These are phyloP conservation scores for Hypoxylon rubiginosum DNA, from an alignment of 2,329 filamentous ascomycete species.

Conservation along the genomic window DNA sequence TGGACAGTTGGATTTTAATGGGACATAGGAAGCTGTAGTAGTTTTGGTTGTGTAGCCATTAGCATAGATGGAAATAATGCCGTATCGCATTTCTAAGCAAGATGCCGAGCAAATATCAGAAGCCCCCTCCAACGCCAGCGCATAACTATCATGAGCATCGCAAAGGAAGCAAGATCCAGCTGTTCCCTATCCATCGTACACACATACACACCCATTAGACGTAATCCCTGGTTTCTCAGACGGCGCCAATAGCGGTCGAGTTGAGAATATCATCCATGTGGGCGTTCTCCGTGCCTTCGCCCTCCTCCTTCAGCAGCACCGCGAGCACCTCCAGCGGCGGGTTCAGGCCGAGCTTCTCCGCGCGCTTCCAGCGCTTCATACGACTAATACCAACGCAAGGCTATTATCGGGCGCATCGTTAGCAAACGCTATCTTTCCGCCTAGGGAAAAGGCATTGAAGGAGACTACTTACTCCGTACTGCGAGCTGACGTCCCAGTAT, in stretches of 20 bases:
- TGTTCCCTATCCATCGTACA: conserved; percentile 27
- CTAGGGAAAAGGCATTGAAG: not conserved
- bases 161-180: conserved; percentile 11
- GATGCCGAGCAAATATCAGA: conserved; percentile 22
- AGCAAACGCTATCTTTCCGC: conserved; percentile 5
- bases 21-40: conserved; percentile 14
- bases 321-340: conserved; percentile 93
- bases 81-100: conserved; percentile 10
- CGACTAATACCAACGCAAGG: conserved; percentile 89
- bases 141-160: conserved; percentile 30
- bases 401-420: conserved; percentile 59
- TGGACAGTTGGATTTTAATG: conserved; percentile 15
- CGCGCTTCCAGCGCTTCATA: conserved; percentile 88
- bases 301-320: conserved; percentile 80
- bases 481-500: conserved; percentile 91
- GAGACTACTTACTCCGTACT: conserved; percentile 84
- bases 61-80: conserved; percentile 18
- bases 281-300: conserved; percentile 71
- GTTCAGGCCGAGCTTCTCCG: conserved; percentile 82
- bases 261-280: conserved; percentile 79
- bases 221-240: conserved; percentile 30
- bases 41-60: conserved; percentile 4
- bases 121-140: conserved; percentile 36
- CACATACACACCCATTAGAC: not conserved
- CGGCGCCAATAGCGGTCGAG: conserved; percentile 58